Evolutionary conservation across 306 rosid genomes (phyloP).

Genomic region (Mucuna pruriens): DNA sequence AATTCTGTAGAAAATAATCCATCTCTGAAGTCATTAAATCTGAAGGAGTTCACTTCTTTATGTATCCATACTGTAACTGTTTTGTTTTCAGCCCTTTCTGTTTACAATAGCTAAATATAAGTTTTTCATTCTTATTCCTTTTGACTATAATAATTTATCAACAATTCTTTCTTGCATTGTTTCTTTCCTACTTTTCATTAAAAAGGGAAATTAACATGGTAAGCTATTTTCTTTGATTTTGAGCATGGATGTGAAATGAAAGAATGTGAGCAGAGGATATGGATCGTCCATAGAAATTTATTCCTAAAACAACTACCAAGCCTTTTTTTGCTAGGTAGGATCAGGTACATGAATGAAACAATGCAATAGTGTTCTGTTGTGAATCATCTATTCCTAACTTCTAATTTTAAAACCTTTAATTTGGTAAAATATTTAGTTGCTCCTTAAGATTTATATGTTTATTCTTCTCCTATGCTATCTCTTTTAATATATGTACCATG

Average conservation of each 20-base stretch:
- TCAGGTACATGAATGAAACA: background rate
- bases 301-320: background rate
- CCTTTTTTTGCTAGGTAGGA: background rate
- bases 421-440: background rate
- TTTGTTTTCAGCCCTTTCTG: background rate
- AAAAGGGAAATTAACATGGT: background rate
- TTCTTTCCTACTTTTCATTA: conserved; percentile 15
- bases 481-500: conserved; percentile 11
- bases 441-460: background rate
- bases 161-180: background rate
- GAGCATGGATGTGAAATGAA: background rate
- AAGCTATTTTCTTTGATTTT: background rate
- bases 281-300: background rate
- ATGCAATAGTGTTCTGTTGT: background rate
- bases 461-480: background rate
- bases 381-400: background rate
- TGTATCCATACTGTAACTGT: conserved; percentile 66
- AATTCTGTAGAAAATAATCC: conserved; percentile 96
- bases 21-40: conserved; percentile 86
- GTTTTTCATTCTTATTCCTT: conserved; percentile 4
- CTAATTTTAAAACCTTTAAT: background rate
- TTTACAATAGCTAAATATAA: background rate
- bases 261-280: background rate
- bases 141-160: background rate
- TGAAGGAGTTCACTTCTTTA: conserved; percentile 93